phyloP scores from a whole-genome alignment of 257 asterid genomes.

The Coffea canephora region DNA sequence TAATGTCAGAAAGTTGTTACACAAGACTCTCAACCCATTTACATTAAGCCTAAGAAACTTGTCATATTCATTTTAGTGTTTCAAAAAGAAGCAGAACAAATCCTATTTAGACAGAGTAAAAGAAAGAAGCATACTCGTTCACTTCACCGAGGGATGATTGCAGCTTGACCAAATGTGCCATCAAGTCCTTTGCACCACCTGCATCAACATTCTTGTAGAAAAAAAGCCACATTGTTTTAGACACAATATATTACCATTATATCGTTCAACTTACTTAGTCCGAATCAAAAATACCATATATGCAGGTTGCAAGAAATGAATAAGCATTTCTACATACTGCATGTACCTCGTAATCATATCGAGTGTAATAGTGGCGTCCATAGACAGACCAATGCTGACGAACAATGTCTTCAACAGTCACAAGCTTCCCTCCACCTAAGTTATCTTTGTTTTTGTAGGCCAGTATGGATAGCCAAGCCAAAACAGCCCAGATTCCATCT shows the following conservation, averaged over 20 bases:
- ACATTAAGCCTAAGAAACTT: slow-evolving; percentile 12
- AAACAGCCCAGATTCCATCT: slow-evolving; percentile 99
- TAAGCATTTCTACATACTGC: slow-evolving; percentile 6
- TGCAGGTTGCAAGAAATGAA: neutral
- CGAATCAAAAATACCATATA: neutral
- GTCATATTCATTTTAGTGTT: neutral
- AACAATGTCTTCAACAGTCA: slow-evolving; percentile 90
- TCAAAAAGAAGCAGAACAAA: neutral
- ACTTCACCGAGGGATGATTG: slow-evolving; percentile 80
- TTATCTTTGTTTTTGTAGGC: slow-evolving; percentile 87
- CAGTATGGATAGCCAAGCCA: slow-evolving; percentile 92
- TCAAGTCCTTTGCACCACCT: slow-evolving; percentile 81
- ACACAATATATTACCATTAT: neutral
- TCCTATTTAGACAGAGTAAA: neutral
- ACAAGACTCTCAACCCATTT: neutral
- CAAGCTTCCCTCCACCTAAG: slow-evolving; percentile 68
- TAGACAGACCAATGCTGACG: slow-evolving; percentile 91
- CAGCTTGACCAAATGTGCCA: slow-evolving; percentile 87
- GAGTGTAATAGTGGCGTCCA: slow-evolving; percentile 96
- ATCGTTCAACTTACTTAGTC: neutral
- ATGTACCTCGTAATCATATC: slow-evolving; percentile 92
- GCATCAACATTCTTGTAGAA: slow-evolving; percentile 80
- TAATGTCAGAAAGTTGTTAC: neutral
- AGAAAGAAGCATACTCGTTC: slow-evolving; percentile 49
- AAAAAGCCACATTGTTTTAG: slow-evolving; percentile 2